Conservation (phyloP, 2,329 filamentous ascomycete species). For the Passalora sequoiae region DNA sequence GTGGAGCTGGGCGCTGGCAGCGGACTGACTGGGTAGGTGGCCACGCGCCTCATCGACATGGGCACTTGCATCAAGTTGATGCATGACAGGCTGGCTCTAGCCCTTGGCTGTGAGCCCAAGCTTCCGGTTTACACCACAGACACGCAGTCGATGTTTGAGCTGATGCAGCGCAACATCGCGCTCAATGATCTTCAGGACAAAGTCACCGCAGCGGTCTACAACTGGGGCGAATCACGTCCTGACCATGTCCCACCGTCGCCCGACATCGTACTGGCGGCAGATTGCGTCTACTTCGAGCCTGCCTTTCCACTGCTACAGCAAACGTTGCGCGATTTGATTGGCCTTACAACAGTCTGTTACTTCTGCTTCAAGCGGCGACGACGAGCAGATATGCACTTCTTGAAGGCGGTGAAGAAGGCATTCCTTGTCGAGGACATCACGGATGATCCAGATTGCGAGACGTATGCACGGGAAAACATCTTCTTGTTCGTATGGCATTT, state of each 20-base stretch:
- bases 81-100: constrained; percentile 48
- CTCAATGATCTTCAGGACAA: constrained; percentile 65
- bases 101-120: constrained; percentile 49
- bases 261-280: constrained; percentile 83
- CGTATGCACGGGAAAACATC: constrained; percentile 46
- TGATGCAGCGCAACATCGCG: constrained; percentile 84
- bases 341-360: constrained; percentile 60
- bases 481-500: constrained; percentile 45
- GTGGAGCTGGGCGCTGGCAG: constrained; percentile 89
- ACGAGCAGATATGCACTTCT: constrained; percentile 56
- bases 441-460: constrained; percentile 46
- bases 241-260: constrained; percentile 50
- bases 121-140: constrained; percentile 74
- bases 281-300: constrained; percentile 96
- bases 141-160: constrained; percentile 72
- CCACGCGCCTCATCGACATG: constrained; percentile 1
- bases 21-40: constrained; percentile 64
- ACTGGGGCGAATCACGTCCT: constrained; percentile 60
- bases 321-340: constrained; percentile 70
- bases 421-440: constrained; percentile 34
- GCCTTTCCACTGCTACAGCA: constrained; percentile 81
- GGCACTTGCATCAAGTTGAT: constrained; percentile 9
- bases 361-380: constrained; percentile 96
- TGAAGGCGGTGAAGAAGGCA: constrained; percentile 40
- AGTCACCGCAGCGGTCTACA: constrained; percentile 65